Evolutionary conservation across 495 filamentous ascomycete species (phyloP).

Genomic region (Aspergillus haitiensis): DNA sequence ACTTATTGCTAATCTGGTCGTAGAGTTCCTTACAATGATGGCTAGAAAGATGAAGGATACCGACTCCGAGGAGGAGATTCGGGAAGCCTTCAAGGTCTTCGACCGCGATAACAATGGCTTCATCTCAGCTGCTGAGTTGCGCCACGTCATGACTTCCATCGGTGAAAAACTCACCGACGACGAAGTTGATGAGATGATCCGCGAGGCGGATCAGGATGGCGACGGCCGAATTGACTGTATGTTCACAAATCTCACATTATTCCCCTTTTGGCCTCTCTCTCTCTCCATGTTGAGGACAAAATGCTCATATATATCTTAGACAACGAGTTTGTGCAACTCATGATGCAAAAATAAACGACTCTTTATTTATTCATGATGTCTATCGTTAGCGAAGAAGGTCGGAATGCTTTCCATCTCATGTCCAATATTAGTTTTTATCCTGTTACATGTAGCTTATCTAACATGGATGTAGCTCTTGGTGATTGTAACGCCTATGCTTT

Average conservation of each 20-base stretch:
- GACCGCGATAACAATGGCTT: slow-evolving; percentile 99
- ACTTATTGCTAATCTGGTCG: slow-evolving; percentile 18
- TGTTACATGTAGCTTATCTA: slow-evolving; percentile 36
- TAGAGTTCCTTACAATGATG: slow-evolving; percentile 99
- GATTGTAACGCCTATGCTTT: slow-evolving; percentile 38
- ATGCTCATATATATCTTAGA: slow-evolving; percentile 54
- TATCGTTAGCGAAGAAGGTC: slow-evolving; percentile 36
- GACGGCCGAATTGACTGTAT: slow-evolving; percentile 96
- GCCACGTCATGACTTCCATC: slow-evolving; percentile 99
- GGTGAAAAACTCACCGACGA: slow-evolving; percentile 99
- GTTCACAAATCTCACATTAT: slow-evolving; percentile 18
- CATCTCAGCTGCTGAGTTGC: slow-evolving; percentile 95
- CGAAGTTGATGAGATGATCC: slow-evolving; percentile 99
- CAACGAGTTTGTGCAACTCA: slow-evolving; percentile 99
- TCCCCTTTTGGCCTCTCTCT: neutral
- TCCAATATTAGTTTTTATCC: slow-evolving; percentile 30
- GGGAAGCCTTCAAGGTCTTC: slow-evolving; percentile 94
- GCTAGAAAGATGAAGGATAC: slow-evolving; percentile 99
- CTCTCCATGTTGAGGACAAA: neutral
- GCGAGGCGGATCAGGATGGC: slow-evolving; percentile 98
- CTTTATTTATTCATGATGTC: slow-evolving; percentile 27
- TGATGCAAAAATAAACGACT: slow-evolving; percentile 95
- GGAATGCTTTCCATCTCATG: slow-evolving; percentile 19
- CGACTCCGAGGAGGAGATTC: slow-evolving; percentile 98
- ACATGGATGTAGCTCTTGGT: slow-evolving; percentile 25